Evolutionary conservation across 2,329 filamentous ascomycete genomes (phyloP), one percentile per base, ranked within the genome.

Genomic region (Fusarium virguliforme): DNA sequence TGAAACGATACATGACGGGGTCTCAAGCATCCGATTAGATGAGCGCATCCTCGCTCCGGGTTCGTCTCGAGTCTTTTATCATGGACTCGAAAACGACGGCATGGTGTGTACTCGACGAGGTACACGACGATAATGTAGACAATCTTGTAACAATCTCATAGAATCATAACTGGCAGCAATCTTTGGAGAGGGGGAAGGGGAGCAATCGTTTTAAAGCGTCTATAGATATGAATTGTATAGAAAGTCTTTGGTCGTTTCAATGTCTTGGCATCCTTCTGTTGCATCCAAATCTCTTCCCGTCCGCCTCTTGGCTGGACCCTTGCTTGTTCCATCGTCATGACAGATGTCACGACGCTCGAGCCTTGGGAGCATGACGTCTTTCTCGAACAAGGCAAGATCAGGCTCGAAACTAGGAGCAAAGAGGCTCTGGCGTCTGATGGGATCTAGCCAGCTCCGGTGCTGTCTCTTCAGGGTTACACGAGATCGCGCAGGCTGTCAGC

Each of bases 91-190:
- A 62, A 48, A 66, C 61, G 57, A 69, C 65, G 55, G 66, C 53
- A 57, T 38, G 32, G n/a, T n/a, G 60, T 57, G 59, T 41, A 65
- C 26, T 24, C 48, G 30, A 34, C 54, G 37, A 69, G 65, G 62
- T 48, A 34, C 56, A 63, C 41, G 59, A 71, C 61, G 68, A 72
- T 71, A 72, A 71, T 71, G 68, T 71, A 71, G 68, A 71, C 68
- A 58, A 62, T 65, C 62, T 55, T 72, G 64, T 50, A 65, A 65
- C 69, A 66, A 71, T 66, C 65, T 60, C 48, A 54, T 51, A 43
- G 60, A 60, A 59, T 46, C 55, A 54, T 43, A 66, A 57, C 60
- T 69, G 57, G n/a, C n/a, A n/a, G 54, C 58, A 50, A 62, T 69
- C 32, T 69, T 43, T 55, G 65, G 38, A 26, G 61, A 65, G 63